phyloP scores from a whole-genome alignment of 495 filamentous ascomycete genomes.

The Tuber umbilicatum region DNA sequence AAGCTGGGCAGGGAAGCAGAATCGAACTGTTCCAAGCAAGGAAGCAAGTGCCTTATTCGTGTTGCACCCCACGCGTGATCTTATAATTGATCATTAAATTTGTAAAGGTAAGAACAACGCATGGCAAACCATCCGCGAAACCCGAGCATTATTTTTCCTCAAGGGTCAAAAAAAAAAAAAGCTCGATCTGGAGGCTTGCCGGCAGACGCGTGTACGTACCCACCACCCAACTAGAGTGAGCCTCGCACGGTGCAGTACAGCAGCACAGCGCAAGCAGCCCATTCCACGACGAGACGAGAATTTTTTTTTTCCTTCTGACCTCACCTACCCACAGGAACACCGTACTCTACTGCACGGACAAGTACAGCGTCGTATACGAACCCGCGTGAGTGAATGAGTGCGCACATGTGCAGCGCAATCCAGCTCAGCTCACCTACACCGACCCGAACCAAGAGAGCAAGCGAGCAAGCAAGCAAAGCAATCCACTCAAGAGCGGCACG shows the following conservation, averaged over 20 bases:
- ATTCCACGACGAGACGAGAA: background rate
- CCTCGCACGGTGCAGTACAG: background rate
- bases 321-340: background rate
- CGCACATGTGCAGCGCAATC: background rate
- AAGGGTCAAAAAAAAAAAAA: background rate
- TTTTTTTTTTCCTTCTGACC: background rate
- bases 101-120: slow-evolving; percentile 6
- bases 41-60: background rate
- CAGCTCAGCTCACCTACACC: background rate
- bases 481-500: background rate
- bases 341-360: background rate
- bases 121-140: background rate
- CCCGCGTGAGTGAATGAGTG: background rate
- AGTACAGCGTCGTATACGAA: background rate
- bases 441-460: background rate
- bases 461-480: background rate
- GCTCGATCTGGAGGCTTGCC: background rate
- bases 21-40: background rate
- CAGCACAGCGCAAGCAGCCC: background rate
- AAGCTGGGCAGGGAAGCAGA: background rate
- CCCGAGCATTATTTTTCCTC: background rate
- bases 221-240: background rate
- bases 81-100: slow-evolving; percentile 1
- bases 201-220: background rate
- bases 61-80: slow-evolving; percentile 1